phyloP scores from a whole-genome alignment of 1,284 basidiomycete species.

The Inonotus hispidus region DNA sequence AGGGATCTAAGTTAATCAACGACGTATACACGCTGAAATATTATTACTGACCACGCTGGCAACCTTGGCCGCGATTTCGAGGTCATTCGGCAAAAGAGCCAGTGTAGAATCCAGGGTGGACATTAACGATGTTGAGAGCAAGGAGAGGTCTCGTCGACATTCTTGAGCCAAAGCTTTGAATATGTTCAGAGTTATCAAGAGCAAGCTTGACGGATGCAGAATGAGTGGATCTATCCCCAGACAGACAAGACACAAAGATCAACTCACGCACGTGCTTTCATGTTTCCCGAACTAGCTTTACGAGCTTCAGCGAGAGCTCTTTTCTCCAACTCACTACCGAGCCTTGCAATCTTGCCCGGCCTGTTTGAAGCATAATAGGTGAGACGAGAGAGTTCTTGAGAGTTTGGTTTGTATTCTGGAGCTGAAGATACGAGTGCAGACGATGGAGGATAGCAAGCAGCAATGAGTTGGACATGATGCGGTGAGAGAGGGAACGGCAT shows the following conservation, averaged over 20 bases:
- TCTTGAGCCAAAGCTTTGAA: conserved; percentile 84
- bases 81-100: conserved; percentile 58
- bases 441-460: conserved; percentile 85
- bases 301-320: conserved; percentile 63
- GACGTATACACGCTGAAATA: background rate
- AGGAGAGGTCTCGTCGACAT: conserved; percentile 81
- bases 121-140: conserved; percentile 78
- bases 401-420: conserved; percentile 80
- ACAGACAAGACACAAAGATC: background rate
- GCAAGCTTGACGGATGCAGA: conserved; percentile 45
- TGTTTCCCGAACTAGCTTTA: conserved; percentile 67
- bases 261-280: conserved; percentile 77
- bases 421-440: conserved; percentile 73
- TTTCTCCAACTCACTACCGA: conserved; percentile 81
- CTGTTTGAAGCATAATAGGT: conserved; percentile 92
- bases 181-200: conserved; percentile 86
- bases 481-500: conserved; percentile 66
- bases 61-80: conserved; percentile 81
- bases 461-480: conserved; percentile 82
- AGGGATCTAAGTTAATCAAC: background rate
- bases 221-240: conserved; percentile 14
- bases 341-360: conserved; percentile 84
- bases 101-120: conserved; percentile 69
- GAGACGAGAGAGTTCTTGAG: conserved; percentile 87
- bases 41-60: conserved; percentile 67